Percentiles rank a stretch among this genome's conserved stretches.
These are phyloP conservation scores for Galeopsis tetrahit DNA, from an alignment of 257 asterid species.

Conservation along the genomic window DNA sequence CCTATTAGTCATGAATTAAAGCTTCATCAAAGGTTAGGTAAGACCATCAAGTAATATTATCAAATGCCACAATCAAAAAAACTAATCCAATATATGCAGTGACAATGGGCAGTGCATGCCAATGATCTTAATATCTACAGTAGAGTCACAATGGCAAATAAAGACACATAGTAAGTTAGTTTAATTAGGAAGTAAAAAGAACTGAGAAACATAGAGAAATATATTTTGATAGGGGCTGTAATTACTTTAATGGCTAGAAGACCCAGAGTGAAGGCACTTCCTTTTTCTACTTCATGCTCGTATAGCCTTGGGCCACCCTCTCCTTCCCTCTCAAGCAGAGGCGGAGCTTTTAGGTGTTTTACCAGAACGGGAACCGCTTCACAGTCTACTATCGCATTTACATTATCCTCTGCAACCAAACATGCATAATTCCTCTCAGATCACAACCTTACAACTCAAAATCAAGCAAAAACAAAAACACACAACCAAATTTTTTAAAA, in stretches of 20 bases:
- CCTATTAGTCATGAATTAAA: neutral
- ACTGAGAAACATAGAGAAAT: slow-evolving; percentile 1
- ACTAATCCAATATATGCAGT: slow-evolving; percentile 6
- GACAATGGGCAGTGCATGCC: slow-evolving; percentile 21
- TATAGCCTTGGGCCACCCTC: slow-evolving; percentile 51
- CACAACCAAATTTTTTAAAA: neutral
- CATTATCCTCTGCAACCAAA: slow-evolving; percentile 82
- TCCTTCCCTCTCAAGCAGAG: slow-evolving; percentile 46
- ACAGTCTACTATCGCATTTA: slow-evolving; percentile 83
- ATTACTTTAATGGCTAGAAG: slow-evolving; percentile 92
- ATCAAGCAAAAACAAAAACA: slow-evolving; percentile 20
- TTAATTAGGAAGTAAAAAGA: neutral
- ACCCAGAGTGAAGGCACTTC: slow-evolving; percentile 97
- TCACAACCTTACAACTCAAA: slow-evolving; percentile 36
- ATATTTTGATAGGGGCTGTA: slow-evolving; percentile 25
- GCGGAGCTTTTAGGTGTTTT: slow-evolving; percentile 74
- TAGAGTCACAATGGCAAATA: slow-evolving; percentile 7
- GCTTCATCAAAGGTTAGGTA: slow-evolving; percentile 3
- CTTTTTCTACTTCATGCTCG: slow-evolving; percentile 97
- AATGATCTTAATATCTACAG: slow-evolving; percentile 1
- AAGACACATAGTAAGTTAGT: neutral
- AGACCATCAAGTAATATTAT: neutral
- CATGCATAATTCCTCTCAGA: slow-evolving; percentile 37
- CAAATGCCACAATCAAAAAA: slow-evolving; percentile 6
- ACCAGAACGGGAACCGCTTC: slow-evolving; percentile 88